Evolutionary conservation across 352 stramenopile genomes (phyloP).

Genomic region (Pythium chondricola): DNA sequence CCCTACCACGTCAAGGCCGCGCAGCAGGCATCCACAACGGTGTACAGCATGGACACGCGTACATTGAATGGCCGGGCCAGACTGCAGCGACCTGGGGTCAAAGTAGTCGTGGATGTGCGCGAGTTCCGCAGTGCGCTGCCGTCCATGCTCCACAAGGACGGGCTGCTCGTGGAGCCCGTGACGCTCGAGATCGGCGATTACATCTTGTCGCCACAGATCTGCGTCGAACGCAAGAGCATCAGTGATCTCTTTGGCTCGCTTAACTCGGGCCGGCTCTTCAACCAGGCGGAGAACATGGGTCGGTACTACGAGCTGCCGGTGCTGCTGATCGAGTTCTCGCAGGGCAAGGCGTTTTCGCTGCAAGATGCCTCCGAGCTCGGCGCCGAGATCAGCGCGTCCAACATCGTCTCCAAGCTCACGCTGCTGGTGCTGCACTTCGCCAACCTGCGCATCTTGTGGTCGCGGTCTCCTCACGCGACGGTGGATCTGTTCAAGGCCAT

Average conservation of each 20-base stretch:
- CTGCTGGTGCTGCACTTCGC: conserved; percentile 94
- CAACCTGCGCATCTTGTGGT: conserved; percentile 94
- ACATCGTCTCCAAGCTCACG: conserved; percentile 94
- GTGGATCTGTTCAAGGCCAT: conserved; percentile 82
- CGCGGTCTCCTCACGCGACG: conserved; percentile 87
- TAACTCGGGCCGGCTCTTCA: conserved; percentile 93
- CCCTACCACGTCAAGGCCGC: conserved; percentile 71
- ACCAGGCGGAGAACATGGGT: conserved; percentile 87
- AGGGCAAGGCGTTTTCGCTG: conserved; percentile 84
- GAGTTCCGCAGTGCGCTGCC: conserved; percentile 96
- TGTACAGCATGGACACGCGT: conserved; percentile 83
- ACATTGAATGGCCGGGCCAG: conserved; percentile 31
- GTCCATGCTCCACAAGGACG: conserved; percentile 95
- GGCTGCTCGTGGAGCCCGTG: conserved; percentile 89
- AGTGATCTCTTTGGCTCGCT: conserved; percentile 97
- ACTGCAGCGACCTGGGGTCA: conserved; percentile 33
- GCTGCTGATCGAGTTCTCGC: conserved; percentile 95
- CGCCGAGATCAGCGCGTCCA: conserved; percentile 89
- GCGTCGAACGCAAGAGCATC: conserved; percentile 94
- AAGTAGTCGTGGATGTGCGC: conserved; percentile 93
- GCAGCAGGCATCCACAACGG: conserved; percentile 29
- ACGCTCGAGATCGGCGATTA: conserved; percentile 97
- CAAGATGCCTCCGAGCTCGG: conserved; percentile 87
- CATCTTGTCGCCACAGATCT: conserved; percentile 96
- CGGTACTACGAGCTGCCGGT: conserved; percentile 85